These are phyloP conservation scores for Serendipita sp. DNA, from an alignment of 768 basidiomycete species.

Conservation along the genomic window DNA sequence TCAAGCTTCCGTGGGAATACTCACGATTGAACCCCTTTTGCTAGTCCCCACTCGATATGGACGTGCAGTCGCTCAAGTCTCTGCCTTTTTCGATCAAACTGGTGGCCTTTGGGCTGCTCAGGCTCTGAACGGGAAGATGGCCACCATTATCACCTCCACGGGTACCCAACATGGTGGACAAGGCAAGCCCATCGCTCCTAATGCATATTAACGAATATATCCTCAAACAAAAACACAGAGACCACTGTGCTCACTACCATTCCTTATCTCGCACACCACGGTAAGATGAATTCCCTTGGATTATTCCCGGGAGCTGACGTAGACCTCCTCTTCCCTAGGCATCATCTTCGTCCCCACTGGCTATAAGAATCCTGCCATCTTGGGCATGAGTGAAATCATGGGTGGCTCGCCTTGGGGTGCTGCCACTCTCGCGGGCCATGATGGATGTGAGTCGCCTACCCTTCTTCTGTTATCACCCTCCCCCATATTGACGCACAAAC, in stretches of 20 bases:
- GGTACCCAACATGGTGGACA: constrained; percentile 24
- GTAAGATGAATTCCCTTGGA: background rate
- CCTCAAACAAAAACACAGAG: background rate
- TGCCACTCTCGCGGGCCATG: constrained; percentile 8
- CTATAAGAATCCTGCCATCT: constrained; percentile 33
- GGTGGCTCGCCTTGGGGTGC: constrained; percentile 29
- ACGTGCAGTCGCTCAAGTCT: constrained; percentile 52
- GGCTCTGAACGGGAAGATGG: constrained; percentile 22
- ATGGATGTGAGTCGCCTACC: background rate
- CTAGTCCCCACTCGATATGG: constrained; percentile 64
- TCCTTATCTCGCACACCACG: background rate
- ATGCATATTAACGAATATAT: too few species aligned
- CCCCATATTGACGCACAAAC: background rate
- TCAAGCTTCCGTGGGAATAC: background rate
- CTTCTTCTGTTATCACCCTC: background rate
- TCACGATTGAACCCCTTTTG: background rate
- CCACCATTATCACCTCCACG: constrained; percentile 20
- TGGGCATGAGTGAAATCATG: constrained; percentile 33
- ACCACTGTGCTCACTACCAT: background rate
- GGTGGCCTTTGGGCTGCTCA: constrained; percentile 42
- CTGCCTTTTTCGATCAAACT: constrained; percentile 56
- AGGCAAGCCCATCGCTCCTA: constrained; percentile 21
- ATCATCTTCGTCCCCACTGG: constrained; percentile 53
- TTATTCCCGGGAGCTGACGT: too few species aligned
- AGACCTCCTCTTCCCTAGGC: background rate